Conservation (phyloP, 306 rosid species). For the Quercus parvula region DNA sequence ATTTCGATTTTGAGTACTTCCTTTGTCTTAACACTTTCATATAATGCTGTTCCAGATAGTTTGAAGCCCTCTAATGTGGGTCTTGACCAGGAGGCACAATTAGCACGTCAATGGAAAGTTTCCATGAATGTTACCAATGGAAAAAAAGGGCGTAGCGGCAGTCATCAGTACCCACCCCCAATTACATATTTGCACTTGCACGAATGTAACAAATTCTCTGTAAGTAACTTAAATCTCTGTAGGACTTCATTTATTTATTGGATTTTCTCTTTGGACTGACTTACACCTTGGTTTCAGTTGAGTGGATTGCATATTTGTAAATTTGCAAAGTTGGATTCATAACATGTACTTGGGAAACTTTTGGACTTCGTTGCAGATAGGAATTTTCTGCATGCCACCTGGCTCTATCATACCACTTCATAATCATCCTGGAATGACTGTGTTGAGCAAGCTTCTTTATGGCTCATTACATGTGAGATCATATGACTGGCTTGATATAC, state of each 20-base stretch:
- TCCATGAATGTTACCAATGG: constrained; percentile 31
- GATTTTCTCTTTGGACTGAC: constrained; percentile 10
- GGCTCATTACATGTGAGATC: constrained; percentile 66
- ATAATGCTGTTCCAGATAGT: constrained; percentile 22
- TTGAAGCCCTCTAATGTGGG: constrained; percentile 45
- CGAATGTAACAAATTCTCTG: constrained; percentile 44
- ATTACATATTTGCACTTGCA: constrained; percentile 44
- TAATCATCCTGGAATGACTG: constrained; percentile 93
- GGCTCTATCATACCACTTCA: constrained; percentile 77
- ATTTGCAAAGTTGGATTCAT: constrained; percentile 9
- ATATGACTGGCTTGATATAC: constrained; percentile 76
- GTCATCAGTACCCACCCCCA: constrained; percentile 24
- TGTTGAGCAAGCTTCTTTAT: constrained; percentile 80
- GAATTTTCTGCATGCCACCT: constrained; percentile 84
- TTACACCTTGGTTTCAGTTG: constrained; percentile 8
- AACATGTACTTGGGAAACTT: neutral
- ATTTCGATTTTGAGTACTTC: neutral
- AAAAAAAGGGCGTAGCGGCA: constrained; percentile 21
- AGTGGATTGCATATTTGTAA: neutral
- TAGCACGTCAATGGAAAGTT: constrained; percentile 24
- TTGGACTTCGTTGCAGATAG: constrained; percentile 51
- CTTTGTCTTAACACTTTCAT: constrained; percentile 14
- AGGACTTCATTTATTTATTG: neutral
- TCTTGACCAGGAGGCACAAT: constrained; percentile 36
- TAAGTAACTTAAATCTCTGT: constrained; percentile 17